Evolutionary conservation across 495 filamentous ascomycete genomes (phyloP), one percentile per base, ranked within the genome.

Genomic region (Pyrenula massariospora): DNA sequence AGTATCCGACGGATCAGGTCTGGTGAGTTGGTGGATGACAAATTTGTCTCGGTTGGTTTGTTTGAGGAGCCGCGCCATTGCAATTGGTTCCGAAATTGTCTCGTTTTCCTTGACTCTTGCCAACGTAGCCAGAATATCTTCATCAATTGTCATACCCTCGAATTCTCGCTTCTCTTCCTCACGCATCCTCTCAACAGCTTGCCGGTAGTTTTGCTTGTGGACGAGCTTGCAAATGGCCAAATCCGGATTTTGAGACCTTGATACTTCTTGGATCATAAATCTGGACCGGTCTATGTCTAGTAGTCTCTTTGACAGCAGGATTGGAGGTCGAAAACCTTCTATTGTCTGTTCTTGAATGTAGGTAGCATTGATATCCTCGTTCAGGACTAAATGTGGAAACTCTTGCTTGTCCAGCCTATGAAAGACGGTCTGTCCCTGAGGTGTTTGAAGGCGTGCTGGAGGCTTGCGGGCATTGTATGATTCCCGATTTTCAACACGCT

Each of bases 161-260:
- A 57, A 50, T 67, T 71, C 19, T 15, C 31, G 20, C 8, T 54
- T 19, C 52, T 52, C 24, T 64, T 62, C 25, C 57, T 57, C 23
- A 19, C 24, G 22, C 36, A n/a, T 24, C 58, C 58, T 3, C 36
- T 42, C 8, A 8, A 42, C 8, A 5, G 15, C 15, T 42, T 5
- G 8, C 5, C 31, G 31, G 31, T 42, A 42, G 5, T 5, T 15
- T 8, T 42, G 5, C 31, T 42, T 42, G 15, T 5, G 15, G 31
- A 42, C 31, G 15, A 42, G 31, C 31, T 42, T 42, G 31, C 31
- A 42, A 15, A 15, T 42, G 15, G 31, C 31, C 5, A 25, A 2
- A 48, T 25, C 47, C 3, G 56, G 10, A 36, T 25, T 0, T 58
- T 50, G 19, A 53, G 55, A 21, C 56, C 54, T 1, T 57, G 22